Conservation (phyloP, 257 asterid species). For the Nicotiana attenuata region DNA sequence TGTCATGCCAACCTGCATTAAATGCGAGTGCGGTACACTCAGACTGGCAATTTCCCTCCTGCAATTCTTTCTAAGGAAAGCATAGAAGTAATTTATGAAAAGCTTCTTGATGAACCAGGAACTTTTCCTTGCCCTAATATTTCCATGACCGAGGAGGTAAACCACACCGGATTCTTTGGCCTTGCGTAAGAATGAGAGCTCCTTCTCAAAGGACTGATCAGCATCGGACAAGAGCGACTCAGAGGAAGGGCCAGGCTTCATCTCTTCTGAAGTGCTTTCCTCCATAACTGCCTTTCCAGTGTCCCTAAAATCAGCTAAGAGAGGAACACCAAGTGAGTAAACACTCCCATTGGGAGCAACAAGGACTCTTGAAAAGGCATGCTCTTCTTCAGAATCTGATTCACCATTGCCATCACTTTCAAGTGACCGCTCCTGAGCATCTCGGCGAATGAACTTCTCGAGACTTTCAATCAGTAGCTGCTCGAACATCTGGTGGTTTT, state of each 20-base stretch:
- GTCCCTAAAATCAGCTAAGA: slow-evolving; percentile 63
- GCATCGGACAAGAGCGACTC: slow-evolving; percentile 41
- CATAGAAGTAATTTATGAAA: slow-evolving; percentile 78
- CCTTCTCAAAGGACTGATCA: slow-evolving; percentile 79
- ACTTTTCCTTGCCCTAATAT: slow-evolving; percentile 83
- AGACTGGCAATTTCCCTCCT: slow-evolving; percentile 79
- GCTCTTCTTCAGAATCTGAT: slow-evolving; percentile 59
- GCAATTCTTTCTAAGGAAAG: slow-evolving; percentile 83
- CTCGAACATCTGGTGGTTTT: slow-evolving; percentile 86
- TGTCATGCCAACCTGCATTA: slow-evolving; percentile 95
- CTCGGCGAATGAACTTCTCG: slow-evolving; percentile 83
- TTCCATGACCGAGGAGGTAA: slow-evolving; percentile 89
- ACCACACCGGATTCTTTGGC: slow-evolving; percentile 90
- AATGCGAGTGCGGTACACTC: slow-evolving; percentile 82
- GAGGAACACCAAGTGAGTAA: slow-evolving; percentile 85
- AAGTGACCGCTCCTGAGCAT: slow-evolving; percentile 89
- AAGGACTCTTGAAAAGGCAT: slow-evolving; percentile 56
- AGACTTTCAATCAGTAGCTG: slow-evolving; percentile 90
- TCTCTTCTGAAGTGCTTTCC: slow-evolving; percentile 45
- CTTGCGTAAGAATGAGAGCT: slow-evolving; percentile 69
- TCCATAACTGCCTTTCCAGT: slow-evolving; percentile 36
- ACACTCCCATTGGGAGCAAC: slow-evolving; percentile 92
- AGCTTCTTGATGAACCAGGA: slow-evolving; percentile 94
- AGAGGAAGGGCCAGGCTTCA: slow-evolving; percentile 29
- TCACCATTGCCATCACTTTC: slow-evolving; percentile 71